phyloP scores from a whole-genome alignment of 257 asterid genomes.

The Plantago ovata region DNA sequence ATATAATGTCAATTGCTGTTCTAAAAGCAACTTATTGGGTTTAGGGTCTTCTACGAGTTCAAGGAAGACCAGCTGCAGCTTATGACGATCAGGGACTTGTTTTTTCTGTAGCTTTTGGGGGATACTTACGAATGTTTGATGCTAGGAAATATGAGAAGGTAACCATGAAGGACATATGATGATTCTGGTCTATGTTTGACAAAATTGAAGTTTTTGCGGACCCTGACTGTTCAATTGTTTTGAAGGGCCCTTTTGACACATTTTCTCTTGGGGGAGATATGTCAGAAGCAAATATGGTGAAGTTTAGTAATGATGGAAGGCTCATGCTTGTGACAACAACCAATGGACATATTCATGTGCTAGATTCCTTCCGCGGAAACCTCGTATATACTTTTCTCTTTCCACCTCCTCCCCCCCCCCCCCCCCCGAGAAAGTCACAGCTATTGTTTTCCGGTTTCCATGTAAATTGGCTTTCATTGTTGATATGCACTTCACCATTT shows the following conservation, averaged over 20 bases:
- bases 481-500: slow-evolving; percentile 14
- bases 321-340: slow-evolving; percentile 88
- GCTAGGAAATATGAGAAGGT: slow-evolving; percentile 92
- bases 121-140: slow-evolving; percentile 90
- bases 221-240: slow-evolving; percentile 26
- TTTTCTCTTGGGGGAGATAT: slow-evolving; percentile 84
- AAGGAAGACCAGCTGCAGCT: slow-evolving; percentile 93
- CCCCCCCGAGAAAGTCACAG: not conserved
- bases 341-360: slow-evolving; percentile 81
- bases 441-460: slow-evolving; percentile 1
- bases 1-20: slow-evolving; percentile 16
- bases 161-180: slow-evolving; percentile 9
- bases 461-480: slow-evolving; percentile 13
- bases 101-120: slow-evolving; percentile 87
- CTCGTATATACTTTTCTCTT: slow-evolving; percentile 47
- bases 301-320: slow-evolving; percentile 91
- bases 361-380: slow-evolving; percentile 86
- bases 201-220: slow-evolving; percentile 13
- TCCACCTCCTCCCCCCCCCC: slow-evolving; percentile 9
- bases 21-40: slow-evolving; percentile 18
- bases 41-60: slow-evolving; percentile 91
- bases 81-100: slow-evolving; percentile 95
- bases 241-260: slow-evolving; percentile 90
- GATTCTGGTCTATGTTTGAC: slow-evolving; percentile 18
- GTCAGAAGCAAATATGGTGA: slow-evolving; percentile 86